These are phyloP conservation scores for Mortierella sp. DNA, from an alignment of 371 early-diverging fungal species.

Conservation along the genomic window DNA sequence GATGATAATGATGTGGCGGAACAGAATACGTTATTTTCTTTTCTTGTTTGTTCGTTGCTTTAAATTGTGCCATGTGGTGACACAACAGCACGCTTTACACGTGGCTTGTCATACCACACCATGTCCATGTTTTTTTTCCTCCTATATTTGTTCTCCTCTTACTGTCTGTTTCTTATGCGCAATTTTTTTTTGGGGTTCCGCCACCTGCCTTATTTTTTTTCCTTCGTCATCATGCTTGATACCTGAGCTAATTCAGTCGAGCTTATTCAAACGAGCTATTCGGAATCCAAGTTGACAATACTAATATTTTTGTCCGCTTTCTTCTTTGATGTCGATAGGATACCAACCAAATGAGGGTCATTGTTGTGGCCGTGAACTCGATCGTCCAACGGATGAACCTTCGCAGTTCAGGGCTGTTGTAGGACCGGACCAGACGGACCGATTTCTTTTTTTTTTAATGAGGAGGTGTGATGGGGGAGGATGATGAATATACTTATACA, in stretches of 20 bases:
- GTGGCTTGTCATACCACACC: conserved; percentile 48
- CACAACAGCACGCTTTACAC: conserved; percentile 34
- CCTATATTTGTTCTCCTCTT: background rate
- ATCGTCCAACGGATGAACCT: conserved; percentile 62
- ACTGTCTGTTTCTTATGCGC: background rate
- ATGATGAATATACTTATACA: background rate
- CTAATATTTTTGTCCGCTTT: background rate
- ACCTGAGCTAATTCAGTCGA: background rate
- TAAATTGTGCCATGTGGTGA: conserved; percentile 31
- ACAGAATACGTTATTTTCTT: background rate
- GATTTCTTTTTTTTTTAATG: background rate
- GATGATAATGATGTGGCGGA: background rate
- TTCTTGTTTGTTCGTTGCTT: conserved; percentile 1
- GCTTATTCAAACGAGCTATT: background rate
- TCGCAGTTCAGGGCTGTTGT: conserved; percentile 56
- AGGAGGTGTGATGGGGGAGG: background rate
- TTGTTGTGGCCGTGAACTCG: conserved; percentile 61
- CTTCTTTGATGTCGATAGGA: conserved; percentile 32
- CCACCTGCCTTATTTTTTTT: background rate
- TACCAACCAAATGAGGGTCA: conserved; percentile 63
- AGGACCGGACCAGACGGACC: background rate
- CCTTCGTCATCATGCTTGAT: background rate
- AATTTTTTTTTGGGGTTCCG: conserved; percentile 7
- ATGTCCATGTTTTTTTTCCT: background rate
- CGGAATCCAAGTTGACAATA: no score